Base-by-base conservation (phyloP, 768 basidiomycete genomes). In the Pleurotus djamor region DNA sequence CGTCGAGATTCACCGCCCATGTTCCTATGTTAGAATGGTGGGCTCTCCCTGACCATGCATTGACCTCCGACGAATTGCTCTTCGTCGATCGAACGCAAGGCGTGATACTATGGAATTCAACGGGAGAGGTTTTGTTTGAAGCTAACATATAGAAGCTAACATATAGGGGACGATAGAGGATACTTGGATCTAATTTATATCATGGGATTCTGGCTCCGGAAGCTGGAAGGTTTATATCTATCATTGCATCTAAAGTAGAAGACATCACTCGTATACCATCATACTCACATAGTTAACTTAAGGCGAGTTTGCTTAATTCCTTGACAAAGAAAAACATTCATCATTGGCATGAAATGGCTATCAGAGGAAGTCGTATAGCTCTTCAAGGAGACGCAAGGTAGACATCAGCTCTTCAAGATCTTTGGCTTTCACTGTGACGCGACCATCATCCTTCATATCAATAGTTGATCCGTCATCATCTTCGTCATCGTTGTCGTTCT, bases 1-100 rank as follows among this genome's bases (percentile, higher is more conserved):
- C 21, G 21, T 28, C 21, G 21, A 28, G 3, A 1, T 28, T 28
- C 1, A 28, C 21, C 21, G 21, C 21, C 21, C 21, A 28, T 28
- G 21, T 28, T 28, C 21, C 21, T 28, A 28, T 28, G 21, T 28
- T 17, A 56, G 54, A 56, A 38, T 56, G 54, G 54, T 56, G 54
- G 54, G 41, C 21, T 9, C 41, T 56, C 21, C 54, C 54, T 17
- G 54, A 38, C 33, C 37, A 33, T 13, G 54, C 37, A 5, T 9
- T 56, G 17, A 32, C 54, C 5, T n/a, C 38, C 10, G 37, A 56
- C 16, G 37, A 56, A n/a, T 3, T 56, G 37, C 10, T 56, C 13
- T 44, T 43, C 41, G 54, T 56, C 9, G 54, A 56, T 56, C 37
- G 38, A 32, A 32, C 14, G 21, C 54, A 44, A n/a, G 54, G 54